Conservation (phyloP, 2,329 filamentous ascomycete genomes). For the Eutypella sp. region DNA sequence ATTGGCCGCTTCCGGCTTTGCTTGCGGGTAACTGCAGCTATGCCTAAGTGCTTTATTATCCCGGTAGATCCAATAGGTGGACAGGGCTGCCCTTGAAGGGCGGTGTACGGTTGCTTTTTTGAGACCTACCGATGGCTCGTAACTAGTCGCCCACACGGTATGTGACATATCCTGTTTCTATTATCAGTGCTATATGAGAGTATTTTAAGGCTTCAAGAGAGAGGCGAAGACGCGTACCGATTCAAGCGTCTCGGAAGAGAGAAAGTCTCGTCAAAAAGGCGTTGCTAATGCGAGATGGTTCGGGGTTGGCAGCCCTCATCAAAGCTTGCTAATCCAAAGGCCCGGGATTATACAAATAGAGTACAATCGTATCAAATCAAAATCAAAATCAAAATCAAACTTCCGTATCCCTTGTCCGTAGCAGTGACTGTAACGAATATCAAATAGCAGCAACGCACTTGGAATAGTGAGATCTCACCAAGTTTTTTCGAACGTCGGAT, state of each 20-base stretch:
- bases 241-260: neutral
- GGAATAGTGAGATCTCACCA: neutral
- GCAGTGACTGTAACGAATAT: neutral
- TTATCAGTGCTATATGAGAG: neutral
- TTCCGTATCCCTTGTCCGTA: neutral
- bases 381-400: neutral
- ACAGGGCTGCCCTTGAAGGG: neutral
- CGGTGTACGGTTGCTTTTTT: neutral
- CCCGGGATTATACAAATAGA: neutral
- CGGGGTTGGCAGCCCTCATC: neutral
- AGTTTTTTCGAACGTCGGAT: neutral
- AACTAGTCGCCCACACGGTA: neutral
- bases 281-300: neutral
- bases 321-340: neutral
- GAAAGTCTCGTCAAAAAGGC: neutral
- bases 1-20: neutral
- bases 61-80: neutral
- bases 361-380: neutral
- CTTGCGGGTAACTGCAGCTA: neutral
- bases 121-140: neutral
- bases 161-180: neutral
- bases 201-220: neutral
- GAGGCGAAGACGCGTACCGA: neutral
- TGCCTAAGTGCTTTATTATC: neutral
- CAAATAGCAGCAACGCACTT: neutral